phyloP scores from a whole-genome alignment of 768 basidiomycete species.

The Russula abietina region DNA sequence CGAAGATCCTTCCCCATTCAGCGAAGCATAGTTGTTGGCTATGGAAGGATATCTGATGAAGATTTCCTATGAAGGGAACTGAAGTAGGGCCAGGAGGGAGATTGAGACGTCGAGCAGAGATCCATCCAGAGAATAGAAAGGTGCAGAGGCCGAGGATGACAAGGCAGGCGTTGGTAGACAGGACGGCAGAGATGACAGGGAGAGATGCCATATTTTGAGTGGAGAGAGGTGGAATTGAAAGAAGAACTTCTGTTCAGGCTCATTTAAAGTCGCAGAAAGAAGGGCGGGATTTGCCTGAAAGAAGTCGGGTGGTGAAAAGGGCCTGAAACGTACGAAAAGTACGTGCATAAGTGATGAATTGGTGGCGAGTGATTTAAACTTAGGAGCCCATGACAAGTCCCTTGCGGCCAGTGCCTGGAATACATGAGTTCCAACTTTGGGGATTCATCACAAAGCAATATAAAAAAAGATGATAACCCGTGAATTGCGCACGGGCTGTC shows the following conservation, averaged over 20 bases:
- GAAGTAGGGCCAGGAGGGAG: constrained; percentile 31
- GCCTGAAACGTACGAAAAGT: neutral
- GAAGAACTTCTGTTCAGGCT: neutral
- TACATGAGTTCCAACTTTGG: neutral
- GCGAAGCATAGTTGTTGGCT: constrained; percentile 28
- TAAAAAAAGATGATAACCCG: too few species aligned
- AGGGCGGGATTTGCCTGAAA: constrained; percentile 4
- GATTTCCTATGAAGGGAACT: constrained; percentile 32
- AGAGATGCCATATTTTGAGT: neutral
- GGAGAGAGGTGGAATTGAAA: constrained; percentile 1
- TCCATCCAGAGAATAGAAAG: constrained; percentile 23
- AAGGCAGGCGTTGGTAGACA: constrained; percentile 1
- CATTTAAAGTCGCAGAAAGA: constrained; percentile 10
- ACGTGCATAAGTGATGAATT: neutral
- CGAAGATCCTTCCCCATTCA: constrained; percentile 30
- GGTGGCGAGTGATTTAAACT: neutral
- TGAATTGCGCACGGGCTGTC: neutral
- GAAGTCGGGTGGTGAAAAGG: neutral
- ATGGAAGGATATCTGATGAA: constrained; percentile 29
- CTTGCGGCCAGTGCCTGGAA: constrained; percentile 12
- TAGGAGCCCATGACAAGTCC: neutral
- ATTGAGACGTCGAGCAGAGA: constrained; percentile 16
- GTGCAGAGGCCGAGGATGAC: constrained; percentile 11
- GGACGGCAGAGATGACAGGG: neutral
- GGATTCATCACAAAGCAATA: too few species aligned